phyloP scores from a whole-genome alignment of 768 basidiomycete genomes.

The Cyathus striatus region DNA sequence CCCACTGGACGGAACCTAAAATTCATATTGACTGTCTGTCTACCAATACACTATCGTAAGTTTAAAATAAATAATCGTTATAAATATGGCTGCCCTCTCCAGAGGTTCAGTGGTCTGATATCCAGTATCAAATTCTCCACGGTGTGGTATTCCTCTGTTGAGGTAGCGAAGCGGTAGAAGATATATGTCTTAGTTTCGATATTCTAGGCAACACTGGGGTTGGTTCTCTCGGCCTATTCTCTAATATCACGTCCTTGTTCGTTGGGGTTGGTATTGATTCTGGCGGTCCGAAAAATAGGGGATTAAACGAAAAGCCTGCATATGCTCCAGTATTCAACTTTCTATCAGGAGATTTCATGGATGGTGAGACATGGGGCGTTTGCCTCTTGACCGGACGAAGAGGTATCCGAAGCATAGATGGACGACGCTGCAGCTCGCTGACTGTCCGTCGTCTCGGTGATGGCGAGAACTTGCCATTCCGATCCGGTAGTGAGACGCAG shows the following conservation, averaged over 20 bases:
- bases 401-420: conserved; percentile 10
- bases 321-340: conserved; percentile 20
- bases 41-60: too few species aligned
- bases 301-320: conserved; percentile 32
- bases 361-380: neutral
- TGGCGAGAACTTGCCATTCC: neutral
- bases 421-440: conserved; percentile 1
- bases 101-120: too few species aligned
- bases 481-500: conserved; percentile 11
- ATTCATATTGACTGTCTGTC: too few species aligned
- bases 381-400: conserved; percentile 2
- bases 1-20: too few species aligned
- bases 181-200: too few species aligned
- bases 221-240: too few species aligned
- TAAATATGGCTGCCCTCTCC: too few species aligned
- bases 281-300: conserved; percentile 25
- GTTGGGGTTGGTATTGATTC: conserved; percentile 5
- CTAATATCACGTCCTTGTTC: neutral
- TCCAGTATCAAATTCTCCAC: too few species aligned
- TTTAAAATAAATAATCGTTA: too few species aligned
- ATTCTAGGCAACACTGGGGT: neutral
- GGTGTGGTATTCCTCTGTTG: too few species aligned
- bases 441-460: neutral
- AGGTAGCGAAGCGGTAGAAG: too few species aligned
- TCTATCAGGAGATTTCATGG: conserved; percentile 6